Evolutionary conservation across 2,329 filamentous ascomycete species (phyloP), one percentile per base, ranked within the genome.

Genomic region (Raffaelea albimanens): DNA sequence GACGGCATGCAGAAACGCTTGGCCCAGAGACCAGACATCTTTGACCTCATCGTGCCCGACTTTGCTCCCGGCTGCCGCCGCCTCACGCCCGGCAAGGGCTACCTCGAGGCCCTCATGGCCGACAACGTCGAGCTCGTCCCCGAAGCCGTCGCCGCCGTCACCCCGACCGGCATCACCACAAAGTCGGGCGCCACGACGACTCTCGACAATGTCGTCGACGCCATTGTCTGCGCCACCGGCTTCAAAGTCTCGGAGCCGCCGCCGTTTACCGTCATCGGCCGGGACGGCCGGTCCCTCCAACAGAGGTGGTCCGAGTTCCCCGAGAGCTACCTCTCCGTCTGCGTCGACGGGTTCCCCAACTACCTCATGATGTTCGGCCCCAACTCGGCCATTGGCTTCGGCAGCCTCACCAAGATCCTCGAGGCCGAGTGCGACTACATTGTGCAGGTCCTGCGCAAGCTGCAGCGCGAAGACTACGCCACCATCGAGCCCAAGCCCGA

Each of bases 361-460:
- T 65, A 67, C 50, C 63, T 75, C 40, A 64, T 73, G 55, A 64
- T 72, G 57, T 64, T 70, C 40, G 72, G 72, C 0, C 72, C 72
- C 36, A 75, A 74, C 57, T 65, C 63, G 19, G 64, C 63, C 38
- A 67, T 73, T 48, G 71, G 71, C 19, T 66, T 67, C 41, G 72
- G 71, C 7, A 68, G 64, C 31, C 60, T 75, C 44, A 68, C 66
- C 40, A 63, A 62, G 45, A 71, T 74, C 40, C 62, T 74, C 46
- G 71, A 75, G 55, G 60, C 63, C 60, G 68, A 68, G 53, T 68
- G 63, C 36, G 73, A 77, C 51, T 72, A 73, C 52, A 63, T 75
- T 39, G 58, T 69, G 21, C 65, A 66, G 50, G 65, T 69, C 53
- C 57, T 71, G 38, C 66, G 67, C 50, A 75, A 74, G 59, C 57